A percentile compares a stretch with the other conserved stretches of the same genome.
phyloP scores from a whole-genome alignment of 352 stramenopile species.

The Phytopythium chamaehyphon region DNA sequence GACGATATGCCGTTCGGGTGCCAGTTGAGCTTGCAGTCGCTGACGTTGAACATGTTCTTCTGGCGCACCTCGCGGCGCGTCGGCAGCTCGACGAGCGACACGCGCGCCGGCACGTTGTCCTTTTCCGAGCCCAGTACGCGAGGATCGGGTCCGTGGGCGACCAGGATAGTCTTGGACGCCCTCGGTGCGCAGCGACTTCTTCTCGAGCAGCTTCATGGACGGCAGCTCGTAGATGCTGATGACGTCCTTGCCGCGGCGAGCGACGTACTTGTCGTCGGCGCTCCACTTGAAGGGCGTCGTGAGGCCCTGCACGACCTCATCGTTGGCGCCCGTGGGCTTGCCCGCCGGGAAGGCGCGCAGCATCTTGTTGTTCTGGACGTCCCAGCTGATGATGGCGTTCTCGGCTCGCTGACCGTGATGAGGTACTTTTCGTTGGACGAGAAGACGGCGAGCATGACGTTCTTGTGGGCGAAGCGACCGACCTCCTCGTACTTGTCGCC shows the following conservation, averaged over 20 bases:
- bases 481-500: slow-evolving; percentile 96
- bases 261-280: slow-evolving; percentile 94
- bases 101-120: slow-evolving; percentile 93
- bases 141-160: slow-evolving; percentile 93
- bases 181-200: slow-evolving; percentile 94
- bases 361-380: slow-evolving; percentile 90
- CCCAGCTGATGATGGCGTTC: slow-evolving; percentile 96
- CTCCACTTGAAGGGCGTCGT: slow-evolving; percentile 95
- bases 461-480: slow-evolving; percentile 94
- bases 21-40: slow-evolving; percentile 93
- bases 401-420: slow-evolving; percentile 95
- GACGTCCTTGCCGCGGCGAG: slow-evolving; percentile 91
- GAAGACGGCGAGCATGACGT: slow-evolving; percentile 94
- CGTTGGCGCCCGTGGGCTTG: slow-evolving; percentile 64
- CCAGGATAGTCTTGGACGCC: slow-evolving; percentile 98
- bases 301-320: slow-evolving; percentile 73
- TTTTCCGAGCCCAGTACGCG: slow-evolving; percentile 97
- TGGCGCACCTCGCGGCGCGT: slow-evolving; percentile 93
- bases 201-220: slow-evolving; percentile 97
- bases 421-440: slow-evolving; percentile 97
- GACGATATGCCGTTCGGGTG: slow-evolving; percentile 94
- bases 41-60: slow-evolving; percentile 99
- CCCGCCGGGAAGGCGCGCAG: slow-evolving; percentile 81
- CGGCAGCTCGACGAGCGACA: slow-evolving; percentile 96
- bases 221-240: slow-evolving; percentile 95